Evolutionary conservation across 441 rosid species (phyloP).

Genomic region (Manihot esculenta): DNA sequence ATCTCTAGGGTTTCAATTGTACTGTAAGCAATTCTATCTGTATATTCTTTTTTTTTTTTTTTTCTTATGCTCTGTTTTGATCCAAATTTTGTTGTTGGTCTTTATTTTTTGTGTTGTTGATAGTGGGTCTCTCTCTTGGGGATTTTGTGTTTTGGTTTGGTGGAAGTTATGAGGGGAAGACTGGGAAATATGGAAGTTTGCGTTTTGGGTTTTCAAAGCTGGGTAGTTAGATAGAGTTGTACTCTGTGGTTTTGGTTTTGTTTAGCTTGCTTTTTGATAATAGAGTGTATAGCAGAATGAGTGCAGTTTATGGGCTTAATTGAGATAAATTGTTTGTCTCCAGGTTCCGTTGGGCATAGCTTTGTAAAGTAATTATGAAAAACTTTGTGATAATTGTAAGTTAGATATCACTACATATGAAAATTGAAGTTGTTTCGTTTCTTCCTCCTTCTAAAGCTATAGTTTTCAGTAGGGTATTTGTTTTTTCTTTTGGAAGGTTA

Average conservation of each 20-base stretch:
- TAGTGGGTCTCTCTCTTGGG: no score
- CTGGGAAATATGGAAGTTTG: no score
- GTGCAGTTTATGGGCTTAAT: constrained; percentile 13
- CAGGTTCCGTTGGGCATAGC: background rate
- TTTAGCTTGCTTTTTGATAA: background rate
- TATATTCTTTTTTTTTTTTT: background rate
- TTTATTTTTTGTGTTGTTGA: no score
- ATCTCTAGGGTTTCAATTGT: constrained; percentile 19
- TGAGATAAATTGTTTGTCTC: background rate
- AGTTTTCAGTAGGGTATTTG: background rate
- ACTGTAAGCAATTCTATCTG: constrained; percentile 23
- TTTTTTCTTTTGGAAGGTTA: background rate
- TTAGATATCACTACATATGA: background rate
- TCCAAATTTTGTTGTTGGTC: background rate
- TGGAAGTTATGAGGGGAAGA: constrained; percentile 6
- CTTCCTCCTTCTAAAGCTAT: background rate
- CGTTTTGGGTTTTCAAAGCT: constrained; percentile 1
- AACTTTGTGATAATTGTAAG: background rate
- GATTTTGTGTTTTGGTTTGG: no score
- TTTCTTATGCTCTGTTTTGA: background rate
- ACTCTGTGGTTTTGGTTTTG: background rate
- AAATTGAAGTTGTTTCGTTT: background rate
- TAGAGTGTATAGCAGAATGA: background rate
- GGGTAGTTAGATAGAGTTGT: background rate
- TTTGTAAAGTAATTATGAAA: background rate